These are phyloP conservation scores for Lactarius vividus DNA, from an alignment of 768 basidiomycete genomes.

Conservation along the genomic window DNA sequence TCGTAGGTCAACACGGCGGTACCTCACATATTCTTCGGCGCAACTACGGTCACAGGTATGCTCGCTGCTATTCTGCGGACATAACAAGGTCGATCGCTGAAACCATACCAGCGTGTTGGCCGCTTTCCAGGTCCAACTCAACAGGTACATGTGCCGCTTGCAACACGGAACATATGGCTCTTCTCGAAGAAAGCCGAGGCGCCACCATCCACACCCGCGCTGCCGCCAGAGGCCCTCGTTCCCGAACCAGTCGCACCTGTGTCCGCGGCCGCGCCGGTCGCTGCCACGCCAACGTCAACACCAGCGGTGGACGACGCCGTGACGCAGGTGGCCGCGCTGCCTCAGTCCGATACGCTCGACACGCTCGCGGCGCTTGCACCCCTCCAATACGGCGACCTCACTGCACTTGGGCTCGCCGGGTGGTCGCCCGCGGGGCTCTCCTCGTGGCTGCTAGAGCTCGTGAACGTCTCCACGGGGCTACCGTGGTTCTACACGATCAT, in stretches of 20 bases:
- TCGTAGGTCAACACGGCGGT: slow-evolving; percentile 12
- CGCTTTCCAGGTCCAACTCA: background rate
- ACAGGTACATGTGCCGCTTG: background rate
- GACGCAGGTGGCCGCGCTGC: background rate
- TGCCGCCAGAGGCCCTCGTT: background rate
- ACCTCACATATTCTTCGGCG: slow-evolving; percentile 1
- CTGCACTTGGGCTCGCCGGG: slow-evolving; percentile 57
- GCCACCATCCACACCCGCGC: background rate
- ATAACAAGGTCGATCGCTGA: background rate
- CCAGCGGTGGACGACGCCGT: slow-evolving; percentile 1
- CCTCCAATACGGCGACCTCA: slow-evolving; percentile 69
- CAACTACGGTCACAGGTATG: slow-evolving; percentile 13
- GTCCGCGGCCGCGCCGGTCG: background rate
- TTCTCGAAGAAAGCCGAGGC: slow-evolving; percentile 19
- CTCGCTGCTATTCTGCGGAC: too few relatives aligned
- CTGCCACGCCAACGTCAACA: background rate
- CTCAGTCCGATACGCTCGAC: slow-evolving; percentile 4
- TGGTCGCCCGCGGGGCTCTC: slow-evolving; percentile 67
- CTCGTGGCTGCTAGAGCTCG: slow-evolving; percentile 59
- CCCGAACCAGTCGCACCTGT: slow-evolving; percentile 4
- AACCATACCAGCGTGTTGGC: slow-evolving; percentile 12
- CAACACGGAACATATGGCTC: slow-evolving; percentile 18
- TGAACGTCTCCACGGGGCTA: slow-evolving; percentile 66
- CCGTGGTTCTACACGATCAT: slow-evolving; percentile 88
- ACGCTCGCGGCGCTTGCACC: slow-evolving; percentile 36